Evolutionary conservation across 2,329 filamentous ascomycete genomes (phyloP), one percentile per base, ranked within the genome.

Genomic region (Orbilia quercus): DNA sequence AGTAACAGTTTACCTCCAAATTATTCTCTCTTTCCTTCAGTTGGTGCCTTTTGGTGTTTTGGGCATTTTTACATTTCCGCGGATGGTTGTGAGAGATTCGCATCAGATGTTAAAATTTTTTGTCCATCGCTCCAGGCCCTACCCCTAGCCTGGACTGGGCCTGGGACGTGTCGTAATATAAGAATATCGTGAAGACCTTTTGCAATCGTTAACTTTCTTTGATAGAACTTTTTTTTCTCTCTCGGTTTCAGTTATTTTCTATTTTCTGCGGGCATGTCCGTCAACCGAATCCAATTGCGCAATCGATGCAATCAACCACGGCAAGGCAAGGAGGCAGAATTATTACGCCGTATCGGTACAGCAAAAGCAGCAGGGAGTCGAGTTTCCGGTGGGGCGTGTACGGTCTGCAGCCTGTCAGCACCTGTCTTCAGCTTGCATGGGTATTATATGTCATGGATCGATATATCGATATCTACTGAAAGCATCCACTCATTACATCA

Each of bases 1-100:
- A 55, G 60, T 72, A 72, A 72, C 60, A 48, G 44, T 58, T 54
- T 65, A 48, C 51, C 40, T 31, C 36, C 38, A 65, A 44, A 67
- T 67, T 67, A 67, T 67, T 58, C n/a, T n/a, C n/a, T n/a, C n/a
- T n/a, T n/a, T n/a, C n/a, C n/a, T n/a, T n/a, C n/a, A n/a, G n/a
- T n/a, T n/a, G n/a, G n/a, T n/a, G n/a, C n/a, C n/a, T n/a, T n/a
- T n/a, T 28, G 31, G 25, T 45, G 38, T 22, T 53, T 14, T 67
- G 20, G 23, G 42, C n/a, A 45, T 9, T 14, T 51, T 53, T 50
- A n/a, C n/a, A 42, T 58, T 59, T 67, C 63, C 63, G 63, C 63
- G 63, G 63, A 67, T 67, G 44, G 48, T 18, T 31, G 18, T 40
- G 50, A 38, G 28, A 53, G 9, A 36, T 16, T 54, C 16, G 50